Conservation (phyloP, 768 basidiomycete species). For the Kwoniella botswanensis region DNA sequence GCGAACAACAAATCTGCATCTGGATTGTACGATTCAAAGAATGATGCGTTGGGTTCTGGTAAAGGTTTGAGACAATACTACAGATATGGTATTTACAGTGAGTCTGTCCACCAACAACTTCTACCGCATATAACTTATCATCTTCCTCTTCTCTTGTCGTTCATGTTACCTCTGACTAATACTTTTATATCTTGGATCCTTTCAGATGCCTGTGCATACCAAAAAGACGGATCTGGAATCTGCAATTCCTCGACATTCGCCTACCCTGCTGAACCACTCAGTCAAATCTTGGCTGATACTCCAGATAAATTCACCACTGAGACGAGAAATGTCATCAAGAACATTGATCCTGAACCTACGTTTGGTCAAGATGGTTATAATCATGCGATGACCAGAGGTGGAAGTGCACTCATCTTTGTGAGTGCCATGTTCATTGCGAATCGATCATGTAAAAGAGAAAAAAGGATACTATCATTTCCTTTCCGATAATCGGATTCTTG, state of each 20-base stretch:
- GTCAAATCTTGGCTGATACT: constrained; percentile 45
- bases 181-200: too few species aligned
- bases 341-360: constrained; percentile 11
- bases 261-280: constrained; percentile 48
- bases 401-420: constrained; percentile 52
- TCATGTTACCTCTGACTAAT: too few species aligned
- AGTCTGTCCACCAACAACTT: constrained; percentile 32
- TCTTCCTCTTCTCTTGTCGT: constrained; percentile 6
- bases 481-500: too few species aligned
- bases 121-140: too few species aligned
- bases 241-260: constrained; percentile 54
- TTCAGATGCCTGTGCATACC: constrained; percentile 53
- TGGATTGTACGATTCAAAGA: constrained; percentile 49
- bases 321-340: constrained; percentile 40
- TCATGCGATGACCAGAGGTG: constrained; percentile 37
- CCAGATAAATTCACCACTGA: constrained; percentile 39
- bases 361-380: constrained; percentile 49
- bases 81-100: constrained; percentile 54
- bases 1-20: constrained; percentile 38
- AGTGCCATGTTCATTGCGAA: constrained; percentile 6
- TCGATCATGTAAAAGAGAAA: neutral
- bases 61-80: constrained; percentile 52
- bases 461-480: neutral
- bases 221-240: constrained; percentile 45
- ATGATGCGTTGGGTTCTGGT: constrained; percentile 42